Conservation (phyloP, 2,329 filamentous ascomycete genomes). For the Colletotrichum sp. region DNA sequence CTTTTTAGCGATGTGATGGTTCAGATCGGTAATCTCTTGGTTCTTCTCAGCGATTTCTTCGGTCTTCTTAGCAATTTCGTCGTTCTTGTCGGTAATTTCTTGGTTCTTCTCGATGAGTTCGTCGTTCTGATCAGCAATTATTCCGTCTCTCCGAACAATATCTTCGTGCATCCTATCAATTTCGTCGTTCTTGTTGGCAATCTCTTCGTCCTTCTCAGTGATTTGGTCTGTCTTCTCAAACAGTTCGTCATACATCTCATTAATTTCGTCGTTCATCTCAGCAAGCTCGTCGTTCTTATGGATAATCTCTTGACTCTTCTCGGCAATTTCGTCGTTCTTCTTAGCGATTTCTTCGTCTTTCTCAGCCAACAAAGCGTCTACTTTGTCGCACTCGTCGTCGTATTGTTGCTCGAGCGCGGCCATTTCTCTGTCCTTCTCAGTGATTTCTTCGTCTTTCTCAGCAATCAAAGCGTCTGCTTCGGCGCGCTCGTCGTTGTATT, state of each 20-base stretch:
- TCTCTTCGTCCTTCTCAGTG: neutral
- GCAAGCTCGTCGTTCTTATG: no score
- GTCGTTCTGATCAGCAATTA: no score
- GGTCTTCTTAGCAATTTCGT: neutral
- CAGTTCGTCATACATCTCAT: neutral
- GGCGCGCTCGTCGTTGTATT: neutral
- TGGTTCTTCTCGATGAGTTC: no score
- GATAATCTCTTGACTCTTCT: no score
- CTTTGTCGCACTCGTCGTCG: no score
- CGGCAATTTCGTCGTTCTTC: no score
- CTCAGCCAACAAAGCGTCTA: no score
- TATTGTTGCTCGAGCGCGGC: no score
- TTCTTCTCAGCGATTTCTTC: neutral
- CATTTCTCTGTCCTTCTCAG: neutral
- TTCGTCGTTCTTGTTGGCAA: neutral
- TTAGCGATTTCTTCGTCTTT: no score
- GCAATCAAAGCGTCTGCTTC: neutral
- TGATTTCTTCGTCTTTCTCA: neutral
- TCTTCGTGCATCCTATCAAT: neutral
- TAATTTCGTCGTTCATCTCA: neutral
- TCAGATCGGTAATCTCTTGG: no score
- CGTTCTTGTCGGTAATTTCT: neutral
- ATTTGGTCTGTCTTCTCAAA: neutral
- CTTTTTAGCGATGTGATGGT: no score
- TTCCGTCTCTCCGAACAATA: no score